A percentile compares a stretch with the other conserved stretches of the same genome.
phyloP scores from a whole-genome alignment of 805 yeast species.

The Candida takata region DNA sequence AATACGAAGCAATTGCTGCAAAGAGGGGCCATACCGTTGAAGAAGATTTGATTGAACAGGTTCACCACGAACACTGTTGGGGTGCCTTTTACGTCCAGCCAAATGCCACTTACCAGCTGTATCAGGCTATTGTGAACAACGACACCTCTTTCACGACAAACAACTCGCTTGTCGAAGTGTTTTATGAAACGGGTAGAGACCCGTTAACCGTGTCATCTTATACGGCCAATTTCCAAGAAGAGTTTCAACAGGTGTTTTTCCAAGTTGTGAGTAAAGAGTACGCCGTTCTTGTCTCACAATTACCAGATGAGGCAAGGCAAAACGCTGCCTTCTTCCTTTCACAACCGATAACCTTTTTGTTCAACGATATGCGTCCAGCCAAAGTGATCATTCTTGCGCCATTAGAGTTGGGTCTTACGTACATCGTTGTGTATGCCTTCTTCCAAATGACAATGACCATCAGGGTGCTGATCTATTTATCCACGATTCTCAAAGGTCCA shows the following conservation, averaged over 20 bases:
- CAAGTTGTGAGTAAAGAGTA: conserved; percentile 11
- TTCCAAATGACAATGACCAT: conserved; percentile 57
- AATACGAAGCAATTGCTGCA: conserved; percentile 4
- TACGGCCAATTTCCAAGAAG: conserved; percentile 41
- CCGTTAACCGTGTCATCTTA: conserved; percentile 28
- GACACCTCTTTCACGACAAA: conserved; percentile 18
- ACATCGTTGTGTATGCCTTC: conserved; percentile 61
- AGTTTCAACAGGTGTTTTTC: conserved; percentile 26
- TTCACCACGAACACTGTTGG: conserved; percentile 45
- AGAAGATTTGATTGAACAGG: conserved; percentile 25
- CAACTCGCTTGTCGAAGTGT: conserved; percentile 18
- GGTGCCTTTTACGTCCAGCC: conserved; percentile 43
- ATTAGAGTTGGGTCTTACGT: conserved; percentile 66
- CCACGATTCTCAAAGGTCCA: conserved; percentile 29
- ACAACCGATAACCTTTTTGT: conserved; percentile 14
- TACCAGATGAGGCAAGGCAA: conserved; percentile 28
- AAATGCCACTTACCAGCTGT: conserved; percentile 33
- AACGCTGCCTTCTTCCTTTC: conserved; percentile 12
- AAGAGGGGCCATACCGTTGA: conserved; percentile 5
- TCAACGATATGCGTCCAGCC: conserved; percentile 41
- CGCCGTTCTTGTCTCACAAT: conserved; percentile 13
- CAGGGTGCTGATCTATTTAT: conserved; percentile 36
- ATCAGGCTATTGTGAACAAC: conserved; percentile 22
- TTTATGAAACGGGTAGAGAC: conserved; percentile 59
- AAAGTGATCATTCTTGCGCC: conserved; percentile 52